These are phyloP conservation scores for Hsuehochloa calcarea DNA, from an alignment of 176 grass and related monocot species.

Conservation along the genomic window DNA sequence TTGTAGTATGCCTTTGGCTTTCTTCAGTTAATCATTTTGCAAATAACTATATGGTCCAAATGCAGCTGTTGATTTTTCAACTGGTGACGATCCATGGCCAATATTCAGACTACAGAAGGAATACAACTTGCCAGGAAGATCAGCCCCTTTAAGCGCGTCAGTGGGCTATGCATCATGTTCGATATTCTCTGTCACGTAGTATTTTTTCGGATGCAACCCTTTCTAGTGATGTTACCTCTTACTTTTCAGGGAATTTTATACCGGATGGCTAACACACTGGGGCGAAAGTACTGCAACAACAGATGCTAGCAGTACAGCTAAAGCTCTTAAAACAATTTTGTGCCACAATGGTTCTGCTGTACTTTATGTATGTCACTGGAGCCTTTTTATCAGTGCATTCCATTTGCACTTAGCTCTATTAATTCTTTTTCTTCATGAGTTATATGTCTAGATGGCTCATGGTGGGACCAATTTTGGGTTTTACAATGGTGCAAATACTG, in stretches of 20 bases:
- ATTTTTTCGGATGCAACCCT: background rate
- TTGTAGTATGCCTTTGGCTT: slow-evolving; percentile 12
- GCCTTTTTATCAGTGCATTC: slow-evolving; percentile 34
- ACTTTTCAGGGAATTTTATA: slow-evolving; percentile 89
- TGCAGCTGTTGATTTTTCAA: slow-evolving; percentile 95
- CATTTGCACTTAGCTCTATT: slow-evolving; percentile 18
- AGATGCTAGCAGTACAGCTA: slow-evolving; percentile 59
- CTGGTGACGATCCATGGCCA: slow-evolving; percentile 68
- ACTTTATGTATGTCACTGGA: slow-evolving; percentile 81
- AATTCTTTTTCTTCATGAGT: slow-evolving; percentile 35
- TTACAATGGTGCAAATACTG: slow-evolving; percentile 97
- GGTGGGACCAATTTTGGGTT: slow-evolving; percentile 97
- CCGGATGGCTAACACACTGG: slow-evolving; percentile 97
- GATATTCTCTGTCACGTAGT: background rate
- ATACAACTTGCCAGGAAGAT: slow-evolving; percentile 87
- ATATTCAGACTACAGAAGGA: slow-evolving; percentile 82
- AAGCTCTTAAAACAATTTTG: slow-evolving; percentile 69
- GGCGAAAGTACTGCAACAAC: slow-evolving; percentile 69
- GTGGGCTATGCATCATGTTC: slow-evolving; percentile 27
- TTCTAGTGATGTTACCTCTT: slow-evolving; percentile 15
- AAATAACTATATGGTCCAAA: slow-evolving; percentile 31
- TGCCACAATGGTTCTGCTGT: slow-evolving; percentile 85
- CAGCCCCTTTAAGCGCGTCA: slow-evolving; percentile 82
- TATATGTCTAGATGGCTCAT: slow-evolving; percentile 90
- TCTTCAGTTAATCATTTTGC: background rate